Base-by-base conservation (phyloP, 2,329 filamentous ascomycete species). In the Aspergillus puulaauensis region DNA sequence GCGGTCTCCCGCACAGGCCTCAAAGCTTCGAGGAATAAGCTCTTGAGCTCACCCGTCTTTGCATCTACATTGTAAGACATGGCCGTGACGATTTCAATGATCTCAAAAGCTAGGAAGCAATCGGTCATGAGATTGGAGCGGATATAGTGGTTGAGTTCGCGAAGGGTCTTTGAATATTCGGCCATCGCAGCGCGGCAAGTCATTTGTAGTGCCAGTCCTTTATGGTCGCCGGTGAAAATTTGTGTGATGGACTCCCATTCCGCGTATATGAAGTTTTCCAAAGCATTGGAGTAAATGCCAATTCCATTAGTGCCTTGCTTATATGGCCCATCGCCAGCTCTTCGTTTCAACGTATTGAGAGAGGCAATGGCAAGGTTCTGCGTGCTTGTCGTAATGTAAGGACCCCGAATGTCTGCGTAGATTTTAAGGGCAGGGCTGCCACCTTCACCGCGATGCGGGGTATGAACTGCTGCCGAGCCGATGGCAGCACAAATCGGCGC, bases 91-190 rank as follows among this genome's bases (percentile, higher is more conserved):
- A 97, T 90, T 68, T 96, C 93, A 33, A 96, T 90, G 33, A 98
- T 90, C 71, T 99, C 95, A 72, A 96, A 99, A 7, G 92, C 92
- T 49, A 99, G 83, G 72, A 91, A 98, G 75, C 93, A 98, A 73
- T 99, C 95, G 0, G 91, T 96, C 64, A 87, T 85, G 40, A 97
- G 79, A 69, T 97, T 93, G 41, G 84, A 80, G 70, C 93, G 92
- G 74, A 98, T 92, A 69, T 97, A 93, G 50, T 85, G 83, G 73
- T 98, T 97, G 33, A 99, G 82, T 68, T 98, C 93, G 27, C 90
- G 86, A 54, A 98, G 76, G 0, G 95, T 97, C 65, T 91, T 87
- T 6, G 89, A 87, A 65, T 98, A 89, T 68, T 96, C 92, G 7
- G 86, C 83, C 59, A 99, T 80, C 12, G 93, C 84, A 35, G 84